Conservation (phyloP, 805 yeast species). For the Candida nonsorbophila region DNA sequence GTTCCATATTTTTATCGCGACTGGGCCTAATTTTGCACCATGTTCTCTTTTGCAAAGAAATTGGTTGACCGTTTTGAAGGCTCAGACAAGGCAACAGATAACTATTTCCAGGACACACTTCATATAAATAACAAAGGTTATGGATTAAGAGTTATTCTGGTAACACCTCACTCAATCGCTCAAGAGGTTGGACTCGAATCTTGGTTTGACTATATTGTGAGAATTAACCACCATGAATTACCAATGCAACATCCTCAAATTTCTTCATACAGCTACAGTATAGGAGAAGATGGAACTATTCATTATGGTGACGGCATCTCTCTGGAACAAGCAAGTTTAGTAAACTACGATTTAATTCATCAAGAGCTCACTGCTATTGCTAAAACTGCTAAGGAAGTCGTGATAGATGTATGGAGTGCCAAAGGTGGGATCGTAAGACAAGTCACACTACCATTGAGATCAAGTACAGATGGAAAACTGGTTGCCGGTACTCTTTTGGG, state of each 20-base stretch:
- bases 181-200: constrained; percentile 52
- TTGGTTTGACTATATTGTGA: constrained; percentile 84
- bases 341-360: constrained; percentile 38
- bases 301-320: constrained; percentile 29
- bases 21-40: too few relatives aligned
- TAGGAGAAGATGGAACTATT: constrained; percentile 37
- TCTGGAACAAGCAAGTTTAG: constrained; percentile 26
- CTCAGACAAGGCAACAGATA: constrained; percentile 14
- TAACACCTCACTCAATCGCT: constrained; percentile 32
- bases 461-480: constrained; percentile 3
- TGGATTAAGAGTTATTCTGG: constrained; percentile 33
- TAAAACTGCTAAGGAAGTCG: constrained; percentile 30
- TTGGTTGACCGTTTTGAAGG: constrained; percentile 37
- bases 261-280: constrained; percentile 21
- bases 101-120: constrained; percentile 30
- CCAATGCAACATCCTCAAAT: constrained; percentile 33
- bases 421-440: constrained; percentile 63
- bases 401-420: constrained; percentile 75
- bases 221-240: constrained; percentile 66
- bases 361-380: constrained; percentile 36
- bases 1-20: constrained; percentile 2
- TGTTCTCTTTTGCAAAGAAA: constrained; percentile 43
- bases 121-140: constrained; percentile 34
- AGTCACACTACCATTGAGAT: constrained; percentile 19
- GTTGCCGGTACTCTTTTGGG: constrained; percentile 15